Conservation (phyloP, 148 eudicot genomes). For the Tetragonia tetragonoides region DNA sequence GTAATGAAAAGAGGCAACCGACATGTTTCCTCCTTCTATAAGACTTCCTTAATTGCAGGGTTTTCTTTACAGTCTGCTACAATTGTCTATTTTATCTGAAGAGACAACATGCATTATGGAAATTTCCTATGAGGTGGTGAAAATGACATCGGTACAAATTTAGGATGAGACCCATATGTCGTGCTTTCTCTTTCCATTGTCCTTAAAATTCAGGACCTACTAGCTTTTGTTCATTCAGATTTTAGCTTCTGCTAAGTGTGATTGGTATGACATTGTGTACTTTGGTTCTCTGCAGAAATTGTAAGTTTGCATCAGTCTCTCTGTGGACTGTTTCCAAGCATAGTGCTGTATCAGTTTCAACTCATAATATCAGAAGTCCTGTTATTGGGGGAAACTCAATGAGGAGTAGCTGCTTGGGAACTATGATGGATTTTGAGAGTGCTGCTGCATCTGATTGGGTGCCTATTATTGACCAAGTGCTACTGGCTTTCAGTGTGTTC, state of each 20-base stretch:
- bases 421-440: constrained; percentile 46
- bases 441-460: constrained; percentile 61
- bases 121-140: not conserved
- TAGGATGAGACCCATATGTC: not conserved
- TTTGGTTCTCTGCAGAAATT: constrained; percentile 28
- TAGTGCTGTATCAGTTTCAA: constrained; percentile 25
- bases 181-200: not conserved
- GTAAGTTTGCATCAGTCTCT: constrained; percentile 30
- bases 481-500: constrained; percentile 65
- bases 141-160: not conserved
- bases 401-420: constrained; percentile 57
- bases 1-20: not conserved
- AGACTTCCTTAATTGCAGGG: not conserved
- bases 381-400: constrained; percentile 23
- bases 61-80: not conserved
- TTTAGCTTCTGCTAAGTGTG: not conserved
- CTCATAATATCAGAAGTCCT: constrained; percentile 21
- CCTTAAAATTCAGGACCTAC: not conserved
- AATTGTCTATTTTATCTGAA: not conserved
- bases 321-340: constrained; percentile 37
- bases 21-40: not conserved
- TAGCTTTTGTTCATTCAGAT: not conserved
- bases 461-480: constrained; percentile 70
- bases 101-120: not conserved
- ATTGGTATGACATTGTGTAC: not conserved